Base-by-base conservation (phyloP, 2,329 filamentous ascomycete species). In the Xylaria multiplex region DNA sequence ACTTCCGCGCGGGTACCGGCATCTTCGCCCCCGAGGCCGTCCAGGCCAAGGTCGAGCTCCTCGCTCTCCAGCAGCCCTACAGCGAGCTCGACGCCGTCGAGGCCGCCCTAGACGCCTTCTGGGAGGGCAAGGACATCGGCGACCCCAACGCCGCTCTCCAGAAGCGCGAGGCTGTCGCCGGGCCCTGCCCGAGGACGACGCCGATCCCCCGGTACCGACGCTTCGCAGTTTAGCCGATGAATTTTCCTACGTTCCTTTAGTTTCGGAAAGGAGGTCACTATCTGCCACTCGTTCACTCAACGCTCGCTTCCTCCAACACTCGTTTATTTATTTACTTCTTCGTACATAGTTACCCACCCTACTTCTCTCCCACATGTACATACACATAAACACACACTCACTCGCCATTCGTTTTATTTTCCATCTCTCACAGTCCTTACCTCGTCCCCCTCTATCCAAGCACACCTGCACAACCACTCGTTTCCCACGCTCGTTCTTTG, bases 31-130 rank as follows among this genome's bases (percentile, higher is more conserved):
- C 70, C 7, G 62, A 69, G 6, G 73, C 76, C 7, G 72, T 79
- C 65, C 71, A 69, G 30, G 69, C 68, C 13, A 75, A 75, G 64
- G 68, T 79, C 7, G 72, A 77, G 70, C 68, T 66, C 61, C 76
- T 79, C 67, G 78, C 77, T 14, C 69, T 59, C 24, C 66, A 77
- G 43, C 66, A 77, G 53, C 78, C 79, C 0, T 81, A 80, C 62
- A 73, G 73, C 61, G 73, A 79, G 45, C 70, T 77, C 3, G 74
- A 73, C 0, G 74, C 74, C 35, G 73, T 79, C 6, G 64, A 74
- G 43, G 69, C 72, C 6, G 72, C 70, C 3, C 71, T 81, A 2
- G 73, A 76, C 9, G 71, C 64, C 1, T 79, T 79, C 69, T 79
- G 74, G 73, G 62, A 67, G n/a, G 68, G 56, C 9, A 62, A 70